phyloP scores from a whole-genome alignment of 768 basidiomycete genomes.

The Russula sp. region DNA sequence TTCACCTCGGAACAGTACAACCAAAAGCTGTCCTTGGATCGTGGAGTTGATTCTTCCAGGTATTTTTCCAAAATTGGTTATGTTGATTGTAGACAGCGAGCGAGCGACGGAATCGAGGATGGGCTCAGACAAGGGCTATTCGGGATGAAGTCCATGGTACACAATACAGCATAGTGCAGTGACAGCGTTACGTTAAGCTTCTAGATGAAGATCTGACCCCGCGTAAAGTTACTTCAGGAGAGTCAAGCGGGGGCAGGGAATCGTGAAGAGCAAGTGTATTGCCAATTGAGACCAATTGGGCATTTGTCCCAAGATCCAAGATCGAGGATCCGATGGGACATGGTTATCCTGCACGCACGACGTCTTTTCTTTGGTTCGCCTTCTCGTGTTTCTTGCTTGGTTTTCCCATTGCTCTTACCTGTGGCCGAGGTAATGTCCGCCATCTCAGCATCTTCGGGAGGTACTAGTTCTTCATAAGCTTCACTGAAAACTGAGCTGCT shows the following conservation, averaged over 20 bases:
- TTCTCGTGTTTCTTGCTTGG: no score
- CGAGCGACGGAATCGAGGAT: neutral
- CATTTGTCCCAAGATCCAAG: neutral
- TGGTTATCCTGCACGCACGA: neutral
- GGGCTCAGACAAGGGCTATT: neutral
- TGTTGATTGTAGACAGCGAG: constrained; percentile 7
- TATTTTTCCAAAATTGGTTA: neutral
- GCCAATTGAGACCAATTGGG: constrained; percentile 24
- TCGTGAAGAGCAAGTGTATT: constrained; percentile 31
- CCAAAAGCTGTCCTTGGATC: neutral
- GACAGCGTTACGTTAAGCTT: constrained; percentile 11
- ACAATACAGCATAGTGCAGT: constrained; percentile 11
- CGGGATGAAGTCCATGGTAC: neutral
- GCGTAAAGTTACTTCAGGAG: constrained; percentile 20
- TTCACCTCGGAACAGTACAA: neutral
- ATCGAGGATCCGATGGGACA: neutral
- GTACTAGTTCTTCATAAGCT: no score
- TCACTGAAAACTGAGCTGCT: no score
- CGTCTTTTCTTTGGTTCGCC: no score
- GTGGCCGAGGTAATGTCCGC: no score
- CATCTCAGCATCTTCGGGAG: no score
- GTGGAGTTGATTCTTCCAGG: neutral
- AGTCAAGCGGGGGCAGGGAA: constrained; percentile 42
- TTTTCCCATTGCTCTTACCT: no score
- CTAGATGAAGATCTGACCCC: neutral